phyloP scores from a whole-genome alignment of 106 monocot species.

The Cymbidium sinense region DNA sequence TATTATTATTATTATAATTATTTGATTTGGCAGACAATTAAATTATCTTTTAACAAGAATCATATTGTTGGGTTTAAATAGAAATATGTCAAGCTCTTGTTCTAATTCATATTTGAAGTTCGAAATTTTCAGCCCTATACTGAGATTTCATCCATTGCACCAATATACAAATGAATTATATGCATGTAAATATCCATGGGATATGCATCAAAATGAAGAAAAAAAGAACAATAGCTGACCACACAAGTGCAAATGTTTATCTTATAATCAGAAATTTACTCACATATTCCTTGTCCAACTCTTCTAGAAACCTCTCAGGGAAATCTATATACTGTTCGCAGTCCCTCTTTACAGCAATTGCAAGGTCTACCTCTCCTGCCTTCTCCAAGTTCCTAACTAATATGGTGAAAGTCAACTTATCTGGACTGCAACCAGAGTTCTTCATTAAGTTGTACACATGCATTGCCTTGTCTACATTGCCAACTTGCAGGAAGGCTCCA shows the following conservation, averaged over 20 bases:
- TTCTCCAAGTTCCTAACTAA: slow-evolving; percentile 74
- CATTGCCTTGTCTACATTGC: slow-evolving; percentile 63
- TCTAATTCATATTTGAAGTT: no score
- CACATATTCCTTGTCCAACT: slow-evolving; percentile 55
- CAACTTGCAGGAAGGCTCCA: slow-evolving; percentile 53
- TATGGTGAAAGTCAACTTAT: slow-evolving; percentile 69
- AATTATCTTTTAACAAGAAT: no score
- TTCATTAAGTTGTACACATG: slow-evolving; percentile 57
- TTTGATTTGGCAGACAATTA: no score
- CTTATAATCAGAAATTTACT: slow-evolving; percentile 11
- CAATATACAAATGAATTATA: no score
- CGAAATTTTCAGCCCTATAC: no score
- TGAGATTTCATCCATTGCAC: no score
- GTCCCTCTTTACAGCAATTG: slow-evolving; percentile 41
- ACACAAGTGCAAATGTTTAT: not conserved
- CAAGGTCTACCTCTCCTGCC: slow-evolving; percentile 41
- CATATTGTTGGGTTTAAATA: no score
- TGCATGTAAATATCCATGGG: no score
- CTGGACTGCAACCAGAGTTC: slow-evolving; percentile 44
- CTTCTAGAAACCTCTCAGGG: slow-evolving; percentile 52
- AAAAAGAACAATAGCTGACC: not conserved
- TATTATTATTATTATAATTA: no score
- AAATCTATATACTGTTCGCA: slow-evolving; percentile 40
- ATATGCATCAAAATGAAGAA: not conserved
- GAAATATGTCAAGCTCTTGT: no score